A percentile compares a stretch with the other conserved stretches of the same genome.
phyloP scores from a whole-genome alignment of 2,329 filamentous ascomycete genomes.

The Ascochyta clinopodiicola region DNA sequence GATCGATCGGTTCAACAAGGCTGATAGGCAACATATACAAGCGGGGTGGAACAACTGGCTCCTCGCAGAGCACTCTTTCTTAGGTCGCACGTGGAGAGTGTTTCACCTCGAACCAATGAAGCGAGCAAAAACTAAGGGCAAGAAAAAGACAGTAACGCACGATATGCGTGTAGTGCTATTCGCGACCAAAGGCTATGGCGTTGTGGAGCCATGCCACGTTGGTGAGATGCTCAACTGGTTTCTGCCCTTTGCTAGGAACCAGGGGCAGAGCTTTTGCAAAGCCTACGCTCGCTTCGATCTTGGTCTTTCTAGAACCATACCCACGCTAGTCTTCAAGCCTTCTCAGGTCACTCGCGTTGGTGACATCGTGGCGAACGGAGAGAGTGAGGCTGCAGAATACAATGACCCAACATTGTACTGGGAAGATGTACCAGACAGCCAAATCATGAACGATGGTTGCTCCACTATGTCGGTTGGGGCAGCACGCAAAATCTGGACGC shows the following conservation, averaged over 20 bases:
- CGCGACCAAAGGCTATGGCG: slow-evolving; percentile 41
- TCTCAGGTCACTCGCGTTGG: slow-evolving; percentile 43
- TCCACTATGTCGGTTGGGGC: slow-evolving; percentile 68
- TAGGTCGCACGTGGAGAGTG: slow-evolving; percentile 51
- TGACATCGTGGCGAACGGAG: slow-evolving; percentile 43
- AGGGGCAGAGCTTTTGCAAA: slow-evolving; percentile 49
- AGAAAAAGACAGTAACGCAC: slow-evolving; percentile 9
- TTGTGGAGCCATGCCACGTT: slow-evolving; percentile 25
- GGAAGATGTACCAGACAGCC: slow-evolving; percentile 11
- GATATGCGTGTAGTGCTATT: slow-evolving; percentile 45
- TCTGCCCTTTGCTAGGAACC: slow-evolving; percentile 47
- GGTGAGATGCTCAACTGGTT: slow-evolving; percentile 50
- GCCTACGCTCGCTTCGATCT: slow-evolving; percentile 53
- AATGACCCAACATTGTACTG: slow-evolving; percentile 44
- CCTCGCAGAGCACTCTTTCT: slow-evolving; percentile 43
- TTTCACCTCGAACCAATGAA: slow-evolving; percentile 50
- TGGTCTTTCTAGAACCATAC: slow-evolving; percentile 50
- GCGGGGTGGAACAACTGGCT: slow-evolving; percentile 46
- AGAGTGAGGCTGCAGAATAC: slow-evolving; percentile 44
- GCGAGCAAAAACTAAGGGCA: slow-evolving; percentile 35
- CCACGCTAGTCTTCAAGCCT: slow-evolving; percentile 46
- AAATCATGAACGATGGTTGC: slow-evolving; percentile 63
- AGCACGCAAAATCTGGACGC: slow-evolving; percentile 59
- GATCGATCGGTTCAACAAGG: neutral
- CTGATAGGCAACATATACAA: slow-evolving; percentile 24